Conservation (phyloP, 345 rosid genomes). For the Reutealis trisperma region DNA sequence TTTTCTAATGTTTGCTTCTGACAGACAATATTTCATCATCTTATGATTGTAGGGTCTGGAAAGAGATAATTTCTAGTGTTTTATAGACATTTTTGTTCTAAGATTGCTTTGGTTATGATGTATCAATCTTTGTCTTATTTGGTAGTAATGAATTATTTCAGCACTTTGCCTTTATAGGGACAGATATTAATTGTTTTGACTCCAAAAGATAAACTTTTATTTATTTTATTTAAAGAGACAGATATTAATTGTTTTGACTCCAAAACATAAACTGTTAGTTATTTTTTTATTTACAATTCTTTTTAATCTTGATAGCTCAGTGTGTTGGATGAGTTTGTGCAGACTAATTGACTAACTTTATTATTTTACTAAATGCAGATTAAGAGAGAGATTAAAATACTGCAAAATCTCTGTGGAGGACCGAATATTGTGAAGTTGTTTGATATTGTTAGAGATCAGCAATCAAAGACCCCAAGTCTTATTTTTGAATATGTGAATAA, state of each 20-base stretch:
- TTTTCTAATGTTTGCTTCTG: too few species aligned
- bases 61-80: too few species aligned
- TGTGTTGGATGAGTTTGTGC: neutral
- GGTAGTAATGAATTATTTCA: neutral
- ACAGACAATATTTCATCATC: too few species aligned
- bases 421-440: conserved; percentile 90
- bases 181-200: neutral
- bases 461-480: conserved; percentile 91
- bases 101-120: neutral
- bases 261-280: too few species aligned
- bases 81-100: too few species aligned
- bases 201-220: too few species aligned
- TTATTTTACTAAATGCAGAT: conserved; percentile 50
- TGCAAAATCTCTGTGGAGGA: conserved; percentile 97
- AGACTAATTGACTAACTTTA: conserved; percentile 7
- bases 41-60: too few species aligned
- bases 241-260: neutral
- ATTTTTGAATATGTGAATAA: conserved; percentile 93
- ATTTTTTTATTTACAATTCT: neutral
- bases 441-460: conserved; percentile 97
- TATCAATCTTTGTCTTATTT: neutral
- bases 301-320: neutral
- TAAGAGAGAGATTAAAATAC: conserved; percentile 94
- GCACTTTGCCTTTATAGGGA: neutral
- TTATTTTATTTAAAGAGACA: neutral